These are phyloP conservation scores for Ogataea pilisensis DNA, from an alignment of 805 yeast genomes.

Conservation along the genomic window DNA sequence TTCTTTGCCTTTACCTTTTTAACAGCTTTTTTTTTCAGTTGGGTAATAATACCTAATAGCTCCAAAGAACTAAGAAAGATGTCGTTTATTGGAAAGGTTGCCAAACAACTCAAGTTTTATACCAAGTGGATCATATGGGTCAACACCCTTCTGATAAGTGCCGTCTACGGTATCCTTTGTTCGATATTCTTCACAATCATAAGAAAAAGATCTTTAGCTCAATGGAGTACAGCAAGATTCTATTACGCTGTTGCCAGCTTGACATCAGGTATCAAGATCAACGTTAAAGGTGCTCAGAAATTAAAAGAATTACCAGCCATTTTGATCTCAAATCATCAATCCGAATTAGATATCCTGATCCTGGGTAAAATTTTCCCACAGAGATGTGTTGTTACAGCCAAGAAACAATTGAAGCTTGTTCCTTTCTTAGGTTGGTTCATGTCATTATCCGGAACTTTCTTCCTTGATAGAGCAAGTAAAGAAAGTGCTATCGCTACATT, in stretches of 20 bases:
- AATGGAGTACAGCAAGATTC: constrained; percentile 84
- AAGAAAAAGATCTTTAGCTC: constrained; percentile 78
- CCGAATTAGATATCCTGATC: constrained; percentile 77
- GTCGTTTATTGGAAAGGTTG: constrained; percentile 14
- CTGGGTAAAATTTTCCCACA: constrained; percentile 83
- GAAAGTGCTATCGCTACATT: constrained; percentile 73
- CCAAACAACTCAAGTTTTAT: constrained; percentile 45
- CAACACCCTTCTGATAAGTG: constrained; percentile 51
- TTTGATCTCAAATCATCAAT: constrained; percentile 84
- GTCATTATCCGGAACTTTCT: constrained; percentile 85
- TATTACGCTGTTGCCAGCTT: constrained; percentile 61
- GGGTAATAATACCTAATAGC: constrained; percentile 16
- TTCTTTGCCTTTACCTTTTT: constrained; percentile 5
- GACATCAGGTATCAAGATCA: constrained; percentile 65
- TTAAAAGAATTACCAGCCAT: constrained; percentile 67
- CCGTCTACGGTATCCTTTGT: constrained; percentile 72
- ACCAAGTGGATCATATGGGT: constrained; percentile 53
- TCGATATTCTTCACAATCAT: constrained; percentile 61
- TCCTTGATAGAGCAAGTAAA: constrained; percentile 77
- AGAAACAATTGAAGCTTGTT: constrained; percentile 72
- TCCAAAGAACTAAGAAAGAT: constrained; percentile 7
- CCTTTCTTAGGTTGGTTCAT: constrained; percentile 98
- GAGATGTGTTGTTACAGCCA: constrained; percentile 89
- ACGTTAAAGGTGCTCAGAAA: constrained; percentile 61
- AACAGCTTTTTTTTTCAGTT: constrained; percentile 8